Evolutionary conservation across 1,284 basidiomycete species (phyloP).

Genomic region (Cutaneotrichosporon dermatis): DNA sequence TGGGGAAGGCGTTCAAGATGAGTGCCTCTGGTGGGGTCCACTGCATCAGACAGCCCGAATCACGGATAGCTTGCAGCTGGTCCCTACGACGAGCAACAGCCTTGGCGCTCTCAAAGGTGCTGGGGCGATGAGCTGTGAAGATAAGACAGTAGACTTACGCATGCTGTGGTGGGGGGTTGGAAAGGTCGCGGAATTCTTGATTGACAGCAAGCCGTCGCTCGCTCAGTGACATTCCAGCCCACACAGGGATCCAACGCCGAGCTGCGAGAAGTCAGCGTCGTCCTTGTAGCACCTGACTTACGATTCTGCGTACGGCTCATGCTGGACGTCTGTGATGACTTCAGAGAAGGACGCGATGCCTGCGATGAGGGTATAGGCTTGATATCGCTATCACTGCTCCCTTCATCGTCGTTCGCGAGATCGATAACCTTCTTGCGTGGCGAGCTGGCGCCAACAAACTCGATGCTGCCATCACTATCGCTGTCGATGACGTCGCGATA

Average conservation of each 20-base stretch:
- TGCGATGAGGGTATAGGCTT: constrained; percentile 1
- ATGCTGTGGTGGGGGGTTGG: neutral
- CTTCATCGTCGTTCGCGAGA: neutral
- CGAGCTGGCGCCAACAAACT: constrained; percentile 3
- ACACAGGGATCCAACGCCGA: neutral
- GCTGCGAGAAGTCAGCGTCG: neutral
- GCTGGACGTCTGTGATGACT: neutral
- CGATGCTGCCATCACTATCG: constrained; percentile 13
- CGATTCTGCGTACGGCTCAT: neutral
- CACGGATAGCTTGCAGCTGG: neutral
- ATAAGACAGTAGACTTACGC: neutral
- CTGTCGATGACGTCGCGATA: neutral
- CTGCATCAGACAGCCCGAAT: constrained; percentile 3
- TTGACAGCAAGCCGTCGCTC: constrained; percentile 6
- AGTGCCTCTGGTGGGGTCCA: constrained; percentile 7
- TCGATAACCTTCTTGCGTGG: constrained; percentile 2
- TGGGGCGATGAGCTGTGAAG: neutral
- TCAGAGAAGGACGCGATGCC: neutral
- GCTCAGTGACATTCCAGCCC: constrained; percentile 5
- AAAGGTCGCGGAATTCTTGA: constrained; percentile 1
- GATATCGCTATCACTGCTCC: neutral
- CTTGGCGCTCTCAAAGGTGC: neutral
- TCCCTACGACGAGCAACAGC: neutral
- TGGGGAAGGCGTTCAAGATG: neutral
- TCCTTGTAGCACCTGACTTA: too few species aligned